phyloP scores from a whole-genome alignment of 331 rosid genomes.

The Pyracantha coccinea region DNA sequence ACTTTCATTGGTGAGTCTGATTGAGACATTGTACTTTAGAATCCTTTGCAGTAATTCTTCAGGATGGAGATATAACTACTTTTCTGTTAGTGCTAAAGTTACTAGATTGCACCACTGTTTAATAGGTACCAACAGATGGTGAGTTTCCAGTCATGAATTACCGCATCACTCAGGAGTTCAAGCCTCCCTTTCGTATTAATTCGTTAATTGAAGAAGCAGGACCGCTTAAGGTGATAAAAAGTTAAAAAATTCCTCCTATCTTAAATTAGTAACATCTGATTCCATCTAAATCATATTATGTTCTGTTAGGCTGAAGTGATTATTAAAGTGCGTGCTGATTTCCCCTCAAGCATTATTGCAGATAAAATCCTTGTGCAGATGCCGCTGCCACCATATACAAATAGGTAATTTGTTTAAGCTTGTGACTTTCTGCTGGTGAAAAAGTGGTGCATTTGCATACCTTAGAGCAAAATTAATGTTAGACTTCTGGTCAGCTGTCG shows the following conservation, averaged over 20 bases:
- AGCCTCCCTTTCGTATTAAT: slow-evolving; percentile 77
- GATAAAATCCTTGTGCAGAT: slow-evolving; percentile 60
- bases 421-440: too few species aligned
- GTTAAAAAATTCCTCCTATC: neutral
- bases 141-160: slow-evolving; percentile 97
- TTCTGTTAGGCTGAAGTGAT: slow-evolving; percentile 69
- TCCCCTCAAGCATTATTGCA: slow-evolving; percentile 61
- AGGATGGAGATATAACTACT: neutral
- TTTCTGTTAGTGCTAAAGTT: neutral
- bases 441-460: neutral
- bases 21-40: neutral
- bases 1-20: slow-evolving; percentile 60
- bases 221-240: slow-evolving; percentile 49
- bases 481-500: neutral
- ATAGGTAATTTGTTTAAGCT: too few species aligned
- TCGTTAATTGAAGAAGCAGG: slow-evolving; percentile 86
- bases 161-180: slow-evolving; percentile 82
- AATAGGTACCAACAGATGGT: slow-evolving; percentile 83
- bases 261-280: neutral
- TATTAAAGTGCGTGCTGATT: slow-evolving; percentile 71
- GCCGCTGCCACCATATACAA: slow-evolving; percentile 35
- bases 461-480: neutral
- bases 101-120: slow-evolving; percentile 5
- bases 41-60: neutral
- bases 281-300: neutral